These are phyloP conservation scores for Babesia sp. DNA, from an alignment of 169 alveolate genomes.

Conservation along the genomic window DNA sequence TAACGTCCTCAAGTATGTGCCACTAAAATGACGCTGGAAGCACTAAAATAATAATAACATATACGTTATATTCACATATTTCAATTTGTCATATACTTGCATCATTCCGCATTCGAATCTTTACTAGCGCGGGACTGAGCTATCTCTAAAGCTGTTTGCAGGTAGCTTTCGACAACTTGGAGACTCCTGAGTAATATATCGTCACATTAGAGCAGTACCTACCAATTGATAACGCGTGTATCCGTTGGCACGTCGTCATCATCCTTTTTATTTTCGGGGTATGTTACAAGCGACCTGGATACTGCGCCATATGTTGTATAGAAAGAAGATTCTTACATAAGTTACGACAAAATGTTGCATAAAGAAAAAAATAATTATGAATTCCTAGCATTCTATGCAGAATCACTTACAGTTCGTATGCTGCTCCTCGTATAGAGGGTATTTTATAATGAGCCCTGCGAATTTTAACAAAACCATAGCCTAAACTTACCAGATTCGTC, in stretches of 20 bases:
- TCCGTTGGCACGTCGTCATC: conserved; percentile 61
- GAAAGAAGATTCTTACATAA: background rate
- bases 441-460: conserved; percentile 45
- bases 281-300: conserved; percentile 45
- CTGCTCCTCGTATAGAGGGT: conserved; percentile 56
- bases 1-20: no score
- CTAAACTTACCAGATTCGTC: conserved; percentile 46
- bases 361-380: background rate
- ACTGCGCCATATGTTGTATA: conserved; percentile 6
- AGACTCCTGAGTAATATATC: conserved; percentile 49
- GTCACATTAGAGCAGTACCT: conserved; percentile 17
- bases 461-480: no score
- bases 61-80: no score
- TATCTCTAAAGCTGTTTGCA: conserved; percentile 28
- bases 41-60: no score
- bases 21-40: background rate
- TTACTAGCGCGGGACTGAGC: conserved; percentile 11
- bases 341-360: no score
- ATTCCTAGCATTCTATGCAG: background rate
- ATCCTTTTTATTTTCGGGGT: conserved; percentile 40
- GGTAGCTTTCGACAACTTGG: conserved; percentile 51
- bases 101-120: background rate
- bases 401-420: conserved; percentile 42
- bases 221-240: conserved; percentile 50
- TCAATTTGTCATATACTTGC: no score